Conservation (phyloP, 345 rosid genomes). For the Heritiera fomes region DNA sequence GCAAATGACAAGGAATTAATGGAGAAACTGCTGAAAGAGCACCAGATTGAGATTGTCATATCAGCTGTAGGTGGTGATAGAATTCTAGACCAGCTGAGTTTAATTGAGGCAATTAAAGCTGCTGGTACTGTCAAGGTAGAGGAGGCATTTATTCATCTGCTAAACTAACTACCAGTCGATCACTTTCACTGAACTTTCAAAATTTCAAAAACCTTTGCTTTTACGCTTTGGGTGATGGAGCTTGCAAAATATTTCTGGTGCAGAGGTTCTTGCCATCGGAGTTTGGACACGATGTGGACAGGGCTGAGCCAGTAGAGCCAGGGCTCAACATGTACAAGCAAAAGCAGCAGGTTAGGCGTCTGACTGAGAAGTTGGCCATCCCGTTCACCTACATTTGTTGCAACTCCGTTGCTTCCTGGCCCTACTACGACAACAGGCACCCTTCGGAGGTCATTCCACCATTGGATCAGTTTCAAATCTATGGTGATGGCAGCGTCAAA, state of each 20-base stretch:
- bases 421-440: slow-evolving; percentile 61
- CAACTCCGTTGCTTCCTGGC: slow-evolving; percentile 83
- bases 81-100: slow-evolving; percentile 42
- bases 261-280: slow-evolving; percentile 79
- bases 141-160: background rate
- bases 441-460: slow-evolving; percentile 68
- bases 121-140: slow-evolving; percentile 62
- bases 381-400: slow-evolving; percentile 72
- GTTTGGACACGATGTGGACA: slow-evolving; percentile 69
- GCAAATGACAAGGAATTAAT: slow-evolving; percentile 39
- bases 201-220: background rate
- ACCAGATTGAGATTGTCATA: slow-evolving; percentile 60
- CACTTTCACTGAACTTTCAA: too few species aligned
- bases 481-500: slow-evolving; percentile 68
- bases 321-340: slow-evolving; percentile 52
- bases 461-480: slow-evolving; percentile 58
- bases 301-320: slow-evolving; percentile 69
- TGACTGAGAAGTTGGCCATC: slow-evolving; percentile 39
- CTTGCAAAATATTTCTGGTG: background rate
- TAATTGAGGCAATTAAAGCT: slow-evolving; percentile 53
- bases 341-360: slow-evolving; percentile 49
- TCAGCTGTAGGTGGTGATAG: slow-evolving; percentile 48
- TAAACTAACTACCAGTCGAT: too few species aligned
- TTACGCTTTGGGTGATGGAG: background rate
- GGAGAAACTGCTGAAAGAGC: slow-evolving; percentile 49